Percentiles rank a stretch among this genome's conserved stretches.
phyloP scores from a whole-genome alignment of 495 filamentous ascomycete genomes.

The Neurospora tetraspora region DNA sequence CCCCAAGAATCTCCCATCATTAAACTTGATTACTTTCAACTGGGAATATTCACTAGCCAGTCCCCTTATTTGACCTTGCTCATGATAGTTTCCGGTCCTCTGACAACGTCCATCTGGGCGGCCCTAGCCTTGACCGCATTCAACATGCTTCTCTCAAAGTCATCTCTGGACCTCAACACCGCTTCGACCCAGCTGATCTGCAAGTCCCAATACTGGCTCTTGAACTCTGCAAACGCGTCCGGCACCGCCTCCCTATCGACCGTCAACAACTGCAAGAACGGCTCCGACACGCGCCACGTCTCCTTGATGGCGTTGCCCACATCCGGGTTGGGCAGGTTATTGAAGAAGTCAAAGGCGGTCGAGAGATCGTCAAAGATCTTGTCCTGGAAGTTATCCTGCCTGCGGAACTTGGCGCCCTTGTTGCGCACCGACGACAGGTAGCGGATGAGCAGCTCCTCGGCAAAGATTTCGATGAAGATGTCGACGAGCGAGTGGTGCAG shows the following conservation, averaged over 20 bases:
- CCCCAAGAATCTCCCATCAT: neutral
- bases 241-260: slow-evolving; percentile 65
- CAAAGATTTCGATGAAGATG: slow-evolving; percentile 81
- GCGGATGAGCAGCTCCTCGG: slow-evolving; percentile 74
- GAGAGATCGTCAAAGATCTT: slow-evolving; percentile 86
- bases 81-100: slow-evolving; percentile 83
- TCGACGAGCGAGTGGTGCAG: slow-evolving; percentile 79
- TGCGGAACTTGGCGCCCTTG: slow-evolving; percentile 80
- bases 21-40: neutral
- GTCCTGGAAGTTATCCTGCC: slow-evolving; percentile 70
- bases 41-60: neutral
- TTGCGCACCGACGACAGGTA: slow-evolving; percentile 87
- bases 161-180: slow-evolving; percentile 75
- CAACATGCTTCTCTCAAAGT: slow-evolving; percentile 86
- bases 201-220: slow-evolving; percentile 83
- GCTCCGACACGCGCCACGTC: slow-evolving; percentile 84
- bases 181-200: slow-evolving; percentile 95
- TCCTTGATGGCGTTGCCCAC: slow-evolving; percentile 56
- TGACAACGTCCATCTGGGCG: slow-evolving; percentile 67
- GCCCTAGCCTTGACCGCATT: slow-evolving; percentile 78
- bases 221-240: slow-evolving; percentile 72
- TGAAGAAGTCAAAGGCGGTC: slow-evolving; percentile 73
- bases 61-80: slow-evolving; percentile 63
- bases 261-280: slow-evolving; percentile 63
- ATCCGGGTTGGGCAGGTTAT: slow-evolving; percentile 38